Evolutionary conservation across 495 filamentous ascomycete genomes (phyloP).

Genomic region (Aspergillus taichungensis): DNA sequence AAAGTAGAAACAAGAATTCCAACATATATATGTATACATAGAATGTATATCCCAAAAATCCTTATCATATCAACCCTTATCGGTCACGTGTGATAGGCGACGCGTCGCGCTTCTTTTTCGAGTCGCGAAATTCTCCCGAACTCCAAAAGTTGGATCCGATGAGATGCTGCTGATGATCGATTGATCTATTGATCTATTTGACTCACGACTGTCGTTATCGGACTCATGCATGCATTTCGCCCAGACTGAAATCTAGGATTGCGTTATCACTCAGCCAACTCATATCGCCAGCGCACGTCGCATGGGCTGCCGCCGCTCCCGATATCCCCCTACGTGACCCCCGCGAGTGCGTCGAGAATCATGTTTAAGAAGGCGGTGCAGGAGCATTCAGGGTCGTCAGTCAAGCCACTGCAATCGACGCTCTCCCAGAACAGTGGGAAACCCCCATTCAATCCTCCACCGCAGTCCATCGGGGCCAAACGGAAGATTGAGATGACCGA

Average conservation of each 20-base stretch:
- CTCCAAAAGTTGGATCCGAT: background rate
- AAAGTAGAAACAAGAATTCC: no score
- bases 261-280: conserved; percentile 13
- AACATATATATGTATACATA: no score
- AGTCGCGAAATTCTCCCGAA: conserved; percentile 1
- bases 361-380: conserved; percentile 42
- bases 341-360: conserved; percentile 20
- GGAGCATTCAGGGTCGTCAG: conserved; percentile 25
- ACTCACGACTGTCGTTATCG: background rate
- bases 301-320: no score
- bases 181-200: background rate
- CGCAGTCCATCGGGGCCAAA: conserved; percentile 29
- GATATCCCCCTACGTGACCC: background rate
- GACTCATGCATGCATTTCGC: background rate
- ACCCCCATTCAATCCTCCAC: conserved; percentile 13
- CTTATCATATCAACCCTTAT: conserved; percentile 10
- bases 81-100: conserved; percentile 28
- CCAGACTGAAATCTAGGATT: conserved; percentile 7
- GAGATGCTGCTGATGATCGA: background rate
- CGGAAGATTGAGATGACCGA: conserved; percentile 35
- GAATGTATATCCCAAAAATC: no score
- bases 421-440: conserved; percentile 17
- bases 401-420: conserved; percentile 32
- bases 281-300: conserved; percentile 2
- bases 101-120: conserved; percentile 11